Evolutionary conservation across 2,329 filamentous ascomycete genomes (phyloP).

Genomic region (Phyllachora maydis): DNA sequence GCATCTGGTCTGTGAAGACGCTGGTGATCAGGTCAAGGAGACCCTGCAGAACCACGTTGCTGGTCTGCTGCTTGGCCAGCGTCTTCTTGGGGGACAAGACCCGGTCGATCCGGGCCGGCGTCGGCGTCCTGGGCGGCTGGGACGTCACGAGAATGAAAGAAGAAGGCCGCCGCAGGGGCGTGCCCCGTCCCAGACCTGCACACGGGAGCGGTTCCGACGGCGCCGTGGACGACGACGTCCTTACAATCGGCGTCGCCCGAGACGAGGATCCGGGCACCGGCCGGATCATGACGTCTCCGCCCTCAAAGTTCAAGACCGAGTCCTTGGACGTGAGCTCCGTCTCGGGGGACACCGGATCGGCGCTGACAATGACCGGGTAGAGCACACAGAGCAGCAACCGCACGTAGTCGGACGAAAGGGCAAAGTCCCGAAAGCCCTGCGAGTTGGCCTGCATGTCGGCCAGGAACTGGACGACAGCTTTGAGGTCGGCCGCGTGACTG

Average conservation of each 20-base stretch:
- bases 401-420: constrained; percentile 59
- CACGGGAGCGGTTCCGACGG: constrained; percentile 24
- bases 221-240: constrained; percentile 37
- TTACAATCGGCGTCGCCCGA: constrained; percentile 44
- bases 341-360: constrained; percentile 64
- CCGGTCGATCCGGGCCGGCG: constrained; percentile 40
- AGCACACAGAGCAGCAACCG: constrained; percentile 60
- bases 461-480: constrained; percentile 61
- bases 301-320: constrained; percentile 65
- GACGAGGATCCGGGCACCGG: constrained; percentile 42
- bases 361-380: constrained; percentile 75
- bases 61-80: constrained; percentile 27
- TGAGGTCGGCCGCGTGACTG: constrained; percentile 44
- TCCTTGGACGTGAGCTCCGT: constrained; percentile 74
- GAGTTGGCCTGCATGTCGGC: constrained; percentile 62
- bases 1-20: constrained; percentile 71
- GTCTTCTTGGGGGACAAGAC: constrained; percentile 37
- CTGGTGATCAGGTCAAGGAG: constrained; percentile 58
- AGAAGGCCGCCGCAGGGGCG: constrained; percentile 57
- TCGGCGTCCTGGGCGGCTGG: constrained; percentile 36
- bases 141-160: constrained; percentile 80
- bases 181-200: constrained; percentile 27
- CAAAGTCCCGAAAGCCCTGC: constrained; percentile 62
- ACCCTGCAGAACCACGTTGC: constrained; percentile 53
- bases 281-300: constrained; percentile 65